These are phyloP conservation scores for Penicillium desertorum DNA, from an alignment of 495 filamentous ascomycete genomes.

Conservation along the genomic window DNA sequence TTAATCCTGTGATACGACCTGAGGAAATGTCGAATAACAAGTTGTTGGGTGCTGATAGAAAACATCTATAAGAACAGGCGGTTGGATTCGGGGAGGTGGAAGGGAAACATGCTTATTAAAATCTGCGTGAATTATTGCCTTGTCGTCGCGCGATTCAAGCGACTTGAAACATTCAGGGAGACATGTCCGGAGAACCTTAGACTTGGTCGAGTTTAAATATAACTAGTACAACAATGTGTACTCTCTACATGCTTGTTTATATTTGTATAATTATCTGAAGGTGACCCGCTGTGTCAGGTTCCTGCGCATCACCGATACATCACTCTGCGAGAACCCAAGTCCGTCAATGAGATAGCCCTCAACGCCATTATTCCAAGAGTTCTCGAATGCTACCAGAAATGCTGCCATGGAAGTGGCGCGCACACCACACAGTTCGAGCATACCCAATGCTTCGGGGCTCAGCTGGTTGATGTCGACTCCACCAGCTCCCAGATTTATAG, in stretches of 20 bases:
- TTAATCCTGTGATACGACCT: no score
- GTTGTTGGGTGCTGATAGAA: no score
- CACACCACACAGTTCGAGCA: conserved; percentile 31
- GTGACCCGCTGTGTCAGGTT: conserved; percentile 12
- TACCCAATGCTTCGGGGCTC: conserved; percentile 27
- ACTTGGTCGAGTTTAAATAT: no score
- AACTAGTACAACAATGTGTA: not conserved
- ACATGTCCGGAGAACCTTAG: no score
- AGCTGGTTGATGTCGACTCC: conserved; percentile 23
- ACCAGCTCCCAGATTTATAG: conserved; percentile 7
- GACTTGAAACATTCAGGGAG: no score
- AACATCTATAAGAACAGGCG: no score
- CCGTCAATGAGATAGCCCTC: conserved; percentile 24
- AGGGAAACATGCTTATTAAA: no score
- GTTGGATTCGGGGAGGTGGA: no score
- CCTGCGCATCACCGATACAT: conserved; percentile 21
- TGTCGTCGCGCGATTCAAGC: no score
- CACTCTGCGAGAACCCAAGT: conserved; percentile 22
- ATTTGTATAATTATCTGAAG: not conserved
- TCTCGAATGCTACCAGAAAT: conserved; percentile 33
- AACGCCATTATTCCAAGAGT: conserved; percentile 22
- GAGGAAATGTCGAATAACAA: no score
- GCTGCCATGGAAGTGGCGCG: conserved; percentile 29
- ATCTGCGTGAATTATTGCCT: no score
- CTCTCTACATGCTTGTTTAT: not conserved